Conservation (phyloP, 208 protist genomes). For the Acanthamoeba royreba region DNA sequence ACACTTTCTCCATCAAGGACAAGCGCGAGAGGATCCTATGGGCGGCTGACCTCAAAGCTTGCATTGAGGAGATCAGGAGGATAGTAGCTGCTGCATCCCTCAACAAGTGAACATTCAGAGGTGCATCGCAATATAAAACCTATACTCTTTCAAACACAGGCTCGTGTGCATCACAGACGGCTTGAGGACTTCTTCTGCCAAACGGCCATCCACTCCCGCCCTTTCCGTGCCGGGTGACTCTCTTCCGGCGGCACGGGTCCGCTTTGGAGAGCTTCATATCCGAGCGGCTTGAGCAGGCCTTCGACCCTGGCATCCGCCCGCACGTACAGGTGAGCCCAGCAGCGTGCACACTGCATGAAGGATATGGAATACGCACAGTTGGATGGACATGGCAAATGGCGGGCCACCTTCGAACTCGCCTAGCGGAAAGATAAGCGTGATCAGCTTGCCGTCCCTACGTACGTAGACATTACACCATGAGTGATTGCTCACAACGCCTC, state of each 20-base stretch:
- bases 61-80: neutral
- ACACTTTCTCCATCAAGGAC: neutral
- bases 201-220: neutral
- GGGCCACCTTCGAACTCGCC: neutral
- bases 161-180: neutral
- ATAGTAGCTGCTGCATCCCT: neutral
- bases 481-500: neutral
- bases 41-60: neutral
- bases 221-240: neutral
- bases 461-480: neutral
- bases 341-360: neutral
- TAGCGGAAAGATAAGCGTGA: constrained; percentile 29
- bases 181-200: neutral
- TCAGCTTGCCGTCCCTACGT: neutral
- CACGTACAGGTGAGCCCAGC: neutral
- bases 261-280: neutral
- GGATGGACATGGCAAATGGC: neutral
- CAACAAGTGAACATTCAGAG: neutral
- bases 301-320: neutral
- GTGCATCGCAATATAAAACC: neutral
- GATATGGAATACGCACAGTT: neutral
- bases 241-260: neutral
- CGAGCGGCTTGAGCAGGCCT: neutral
- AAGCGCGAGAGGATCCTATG: neutral
- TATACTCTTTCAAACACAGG: neutral